phyloP scores from a whole-genome alignment of 208 protist species.

The Trypanosoma melophagium region DNA sequence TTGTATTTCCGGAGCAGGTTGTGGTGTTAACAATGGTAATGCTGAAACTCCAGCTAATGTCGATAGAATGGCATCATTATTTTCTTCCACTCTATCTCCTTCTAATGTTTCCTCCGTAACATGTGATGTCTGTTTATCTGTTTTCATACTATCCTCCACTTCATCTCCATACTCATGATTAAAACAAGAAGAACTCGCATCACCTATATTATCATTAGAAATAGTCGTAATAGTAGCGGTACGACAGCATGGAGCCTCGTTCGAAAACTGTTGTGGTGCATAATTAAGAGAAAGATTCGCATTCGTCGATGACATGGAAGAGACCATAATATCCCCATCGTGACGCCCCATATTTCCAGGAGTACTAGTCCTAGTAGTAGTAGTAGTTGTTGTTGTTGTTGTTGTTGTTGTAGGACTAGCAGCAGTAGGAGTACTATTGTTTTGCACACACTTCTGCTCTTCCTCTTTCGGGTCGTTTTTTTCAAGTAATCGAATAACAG shows the following conservation, averaged over 20 bases:
- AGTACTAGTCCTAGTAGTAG: too few species aligned
- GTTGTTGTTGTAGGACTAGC: background rate
- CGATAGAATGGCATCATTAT: too few species aligned
- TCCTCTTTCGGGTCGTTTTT: background rate
- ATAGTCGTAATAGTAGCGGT: background rate
- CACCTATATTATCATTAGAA: too few species aligned
- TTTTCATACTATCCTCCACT: background rate
- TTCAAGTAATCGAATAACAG: conserved; percentile 48
- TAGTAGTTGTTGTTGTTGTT: background rate
- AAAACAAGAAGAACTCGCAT: background rate
- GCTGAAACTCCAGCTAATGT: too few species aligned
- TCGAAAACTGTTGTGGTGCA: background rate
- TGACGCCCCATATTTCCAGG: background rate
- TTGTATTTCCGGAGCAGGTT: too few species aligned
- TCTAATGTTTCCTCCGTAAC: background rate
- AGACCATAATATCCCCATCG: background rate
- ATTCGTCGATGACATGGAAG: background rate
- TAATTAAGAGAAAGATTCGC: conserved; percentile 1
- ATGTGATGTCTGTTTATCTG: background rate
- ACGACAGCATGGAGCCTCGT: background rate
- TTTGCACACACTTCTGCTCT: background rate
- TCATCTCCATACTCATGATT: background rate
- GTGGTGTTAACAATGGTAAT: too few species aligned
- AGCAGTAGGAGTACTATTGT: background rate
- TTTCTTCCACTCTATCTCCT: background rate